These are phyloP conservation scores for Bruguiera sexangula DNA, from an alignment of 345 rosid species.

Conservation along the genomic window DNA sequence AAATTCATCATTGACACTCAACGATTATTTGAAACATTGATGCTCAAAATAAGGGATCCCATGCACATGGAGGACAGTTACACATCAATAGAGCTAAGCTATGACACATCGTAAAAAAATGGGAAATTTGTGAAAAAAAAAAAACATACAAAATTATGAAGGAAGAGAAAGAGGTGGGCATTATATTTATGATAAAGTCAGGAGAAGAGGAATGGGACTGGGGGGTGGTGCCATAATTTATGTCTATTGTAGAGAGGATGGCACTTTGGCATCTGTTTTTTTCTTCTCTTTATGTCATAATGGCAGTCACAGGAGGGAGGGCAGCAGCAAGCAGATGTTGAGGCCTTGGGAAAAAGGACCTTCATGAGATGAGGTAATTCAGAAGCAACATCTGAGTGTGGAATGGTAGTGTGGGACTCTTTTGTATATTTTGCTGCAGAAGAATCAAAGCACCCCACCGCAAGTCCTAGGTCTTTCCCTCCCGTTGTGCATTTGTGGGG, in stretches of 20 bases:
- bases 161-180: conserved; percentile 11
- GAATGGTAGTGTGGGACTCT: neutral
- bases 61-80: too few relatives aligned
- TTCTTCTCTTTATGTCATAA: conserved; percentile 15
- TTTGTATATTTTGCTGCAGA: conserved; percentile 25
- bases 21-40: too few relatives aligned
- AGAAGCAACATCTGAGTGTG: conserved; percentile 23
- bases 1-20: too few relatives aligned
- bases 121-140: neutral
- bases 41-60: too few relatives aligned
- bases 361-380: neutral
- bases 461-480: conserved; percentile 22
- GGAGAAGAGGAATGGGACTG: conserved; percentile 22
- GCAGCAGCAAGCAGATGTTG: neutral
- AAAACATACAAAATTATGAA: conserved; percentile 10
- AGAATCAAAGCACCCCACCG: conserved; percentile 33
- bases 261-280: conserved; percentile 15
- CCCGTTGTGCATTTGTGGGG: conserved; percentile 34
- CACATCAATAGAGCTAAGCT: neutral
- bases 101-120: neutral
- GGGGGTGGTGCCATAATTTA: conserved; percentile 26
- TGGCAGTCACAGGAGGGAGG: conserved; percentile 35
- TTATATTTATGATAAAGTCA: conserved; percentile 33
- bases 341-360: conserved; percentile 6
- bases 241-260: neutral